A percentile compares a stretch with the other conserved stretches of the same genome.
Evolutionary conservation across 139 green algal species (phyloP).

Genomic region (Nannochloris sp.): DNA sequence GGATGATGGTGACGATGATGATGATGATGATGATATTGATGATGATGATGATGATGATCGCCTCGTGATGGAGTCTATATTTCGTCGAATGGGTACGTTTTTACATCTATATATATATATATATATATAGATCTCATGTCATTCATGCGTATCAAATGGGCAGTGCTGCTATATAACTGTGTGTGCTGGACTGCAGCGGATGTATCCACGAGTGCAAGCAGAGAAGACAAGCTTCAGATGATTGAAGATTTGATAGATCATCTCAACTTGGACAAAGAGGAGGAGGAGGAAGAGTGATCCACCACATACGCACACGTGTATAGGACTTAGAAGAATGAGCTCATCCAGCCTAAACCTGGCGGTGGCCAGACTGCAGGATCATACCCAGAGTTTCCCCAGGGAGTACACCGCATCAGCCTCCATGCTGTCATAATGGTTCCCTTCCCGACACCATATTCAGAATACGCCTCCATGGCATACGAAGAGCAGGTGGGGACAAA

Average conservation of each 20-base stretch:
- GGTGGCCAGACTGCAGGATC: constrained; percentile 41
- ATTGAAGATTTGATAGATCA: too few species aligned
- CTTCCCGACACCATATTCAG: constrained; percentile 44
- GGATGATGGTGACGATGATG: background rate
- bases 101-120: too few species aligned
- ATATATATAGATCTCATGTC: too few species aligned
- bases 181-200: too few species aligned
- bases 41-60: background rate
- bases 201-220: too few species aligned
- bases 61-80: background rate
- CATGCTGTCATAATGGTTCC: constrained; percentile 68
- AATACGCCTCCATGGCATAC: constrained; percentile 51
- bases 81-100: background rate
- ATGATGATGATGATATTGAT: background rate
- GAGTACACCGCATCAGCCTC: constrained; percentile 68
- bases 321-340: background rate
- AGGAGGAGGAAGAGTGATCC: too few species aligned
- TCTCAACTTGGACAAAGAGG: too few species aligned
- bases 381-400: constrained; percentile 38
- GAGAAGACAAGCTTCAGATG: too few species aligned
- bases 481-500: constrained; percentile 66
- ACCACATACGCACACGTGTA: too few species aligned
- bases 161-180: too few species aligned
- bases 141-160: too few species aligned
- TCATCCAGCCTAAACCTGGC: constrained; percentile 12